Evolutionary conservation across 768 basidiomycete species (phyloP).

Genomic region (Floccularia luteovirens): DNA sequence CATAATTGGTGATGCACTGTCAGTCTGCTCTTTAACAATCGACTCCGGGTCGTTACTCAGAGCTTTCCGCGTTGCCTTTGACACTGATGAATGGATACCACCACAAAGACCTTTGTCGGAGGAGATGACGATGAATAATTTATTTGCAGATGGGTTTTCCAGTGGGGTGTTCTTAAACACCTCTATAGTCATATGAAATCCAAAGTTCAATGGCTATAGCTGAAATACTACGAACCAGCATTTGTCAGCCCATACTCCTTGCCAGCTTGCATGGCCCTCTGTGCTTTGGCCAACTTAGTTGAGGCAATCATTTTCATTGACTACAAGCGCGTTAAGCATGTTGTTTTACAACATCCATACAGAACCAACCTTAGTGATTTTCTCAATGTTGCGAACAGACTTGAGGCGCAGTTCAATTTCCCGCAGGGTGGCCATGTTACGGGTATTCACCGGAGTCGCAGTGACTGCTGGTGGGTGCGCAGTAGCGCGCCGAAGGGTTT

Average conservation of each 20-base stretch:
- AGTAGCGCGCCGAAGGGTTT: conserved; percentile 31
- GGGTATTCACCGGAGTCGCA: conserved; percentile 44
- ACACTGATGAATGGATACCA: conserved; percentile 97
- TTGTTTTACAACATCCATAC: no score
- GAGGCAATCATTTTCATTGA: conserved; percentile 99
- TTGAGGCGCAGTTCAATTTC: conserved; percentile 96
- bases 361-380: conserved; percentile 96
- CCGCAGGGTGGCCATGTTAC: conserved; percentile 95
- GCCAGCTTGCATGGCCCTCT: conserved; percentile 85
- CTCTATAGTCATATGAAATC: conserved; percentile 40
- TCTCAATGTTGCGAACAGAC: conserved; percentile 97
- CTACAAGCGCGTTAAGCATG: no score
- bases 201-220: conserved; percentile 3
- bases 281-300: conserved; percentile 92
- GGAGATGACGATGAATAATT: conserved; percentile 90
- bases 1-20: conserved; percentile 63
- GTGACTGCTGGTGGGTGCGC: conserved; percentile 25
- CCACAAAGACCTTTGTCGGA: conserved; percentile 99
- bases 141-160: conserved; percentile 62
- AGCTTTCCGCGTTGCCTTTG: conserved; percentile 79
- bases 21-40: conserved; percentile 35
- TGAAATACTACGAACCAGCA: conserved; percentile 49
- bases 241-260: conserved; percentile 93
- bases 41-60: conserved; percentile 46
- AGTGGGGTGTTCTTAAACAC: conserved; percentile 75